Evolutionary conservation across 331 rosid species (phyloP), one percentile per base, ranked within the genome.

Genomic region (Rosa hybrid): DNA sequence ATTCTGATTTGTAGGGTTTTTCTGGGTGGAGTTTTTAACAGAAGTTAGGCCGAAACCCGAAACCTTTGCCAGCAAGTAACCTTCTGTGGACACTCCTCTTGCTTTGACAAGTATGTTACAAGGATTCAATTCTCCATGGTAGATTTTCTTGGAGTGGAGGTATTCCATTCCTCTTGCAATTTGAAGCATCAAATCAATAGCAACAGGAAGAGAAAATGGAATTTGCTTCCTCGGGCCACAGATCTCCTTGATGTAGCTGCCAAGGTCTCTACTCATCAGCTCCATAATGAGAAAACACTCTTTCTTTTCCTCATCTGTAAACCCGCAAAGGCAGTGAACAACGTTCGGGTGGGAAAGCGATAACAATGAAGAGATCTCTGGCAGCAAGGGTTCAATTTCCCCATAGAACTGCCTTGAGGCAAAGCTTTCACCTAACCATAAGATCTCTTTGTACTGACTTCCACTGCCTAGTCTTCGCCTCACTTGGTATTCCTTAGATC

Each of bases 131-230:
- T 91, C 91, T 34, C 97, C 96, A 65, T 91, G 98, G 78, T 79
- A 90, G 56, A 92, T 75, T 73, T 87, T 83, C 84, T 88, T 92
- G 8, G 92, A 91, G 83, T 92, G 98, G 39, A 91, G 81, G 84
- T 91, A 91, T 64, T 91, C 98, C 94, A 94, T 84, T 82, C 98
- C 98, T 81, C 97, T 87, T 34, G 98, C 92, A 71, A 94, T 90
- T 83, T 95, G 98, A 86, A 92, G 96, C 98, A 95, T 91, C 21
- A 90, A 60, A 90, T 92, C 97, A 70, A 92, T 83, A 12, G 92
- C 96, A 65, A 87, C 94, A 25, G 90, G 86, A 80, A 91, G 91
- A 62, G 89, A 77, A 80, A 90, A 94, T 2, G 95, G 94, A 72
- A 89, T 68, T 63, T 90, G 82, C 88, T 88, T 94, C 83, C 86